Conservation (phyloP, 176 grass and related monocot species). For the Musa itinerans region DNA sequence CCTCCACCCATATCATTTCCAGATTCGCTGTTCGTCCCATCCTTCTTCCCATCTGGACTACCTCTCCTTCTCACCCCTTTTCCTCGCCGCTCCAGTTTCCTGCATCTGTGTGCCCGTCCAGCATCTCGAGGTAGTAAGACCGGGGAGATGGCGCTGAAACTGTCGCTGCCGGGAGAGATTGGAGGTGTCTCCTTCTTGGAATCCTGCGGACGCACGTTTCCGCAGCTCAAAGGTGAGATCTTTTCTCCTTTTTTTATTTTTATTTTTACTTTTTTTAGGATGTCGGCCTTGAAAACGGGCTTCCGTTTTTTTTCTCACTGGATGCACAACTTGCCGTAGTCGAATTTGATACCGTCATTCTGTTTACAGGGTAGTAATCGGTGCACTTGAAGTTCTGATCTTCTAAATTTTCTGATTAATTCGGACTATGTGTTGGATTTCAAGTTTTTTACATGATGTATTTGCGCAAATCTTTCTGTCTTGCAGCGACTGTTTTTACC, state of each 20-base stretch:
- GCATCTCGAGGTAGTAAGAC: not conserved
- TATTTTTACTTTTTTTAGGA: not conserved
- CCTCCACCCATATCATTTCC: not conserved
- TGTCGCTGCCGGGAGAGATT: slow-evolving; percentile 46
- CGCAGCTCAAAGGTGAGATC: slow-evolving; percentile 23
- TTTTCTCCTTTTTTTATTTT: not conserved
- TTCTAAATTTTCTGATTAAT: not conserved
- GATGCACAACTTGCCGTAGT: not conserved
- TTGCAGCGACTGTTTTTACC: not conserved
- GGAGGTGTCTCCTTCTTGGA: slow-evolving; percentile 50
- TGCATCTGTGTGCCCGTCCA: not conserved
- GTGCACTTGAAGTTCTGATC: too few relatives aligned
- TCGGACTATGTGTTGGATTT: not conserved
- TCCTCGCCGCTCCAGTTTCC: not conserved
- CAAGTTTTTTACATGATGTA: not conserved
- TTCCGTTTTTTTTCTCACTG: not conserved
- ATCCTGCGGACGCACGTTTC: slow-evolving; percentile 30
- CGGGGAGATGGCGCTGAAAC: slow-evolving; percentile 54
- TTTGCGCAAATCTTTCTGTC: not conserved
- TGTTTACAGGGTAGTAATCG: too few relatives aligned
- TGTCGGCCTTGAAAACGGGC: not conserved
- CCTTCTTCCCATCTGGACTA: not conserved
- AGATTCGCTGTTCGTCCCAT: not conserved
- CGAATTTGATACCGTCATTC: too few relatives aligned
- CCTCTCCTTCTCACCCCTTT: not conserved